Percentiles rank a stretch among this genome's conserved stretches.
These are phyloP conservation scores for Westerdykella ornata DNA, from an alignment of 2,329 filamentous ascomycete genomes.

Conservation along the genomic window DNA sequence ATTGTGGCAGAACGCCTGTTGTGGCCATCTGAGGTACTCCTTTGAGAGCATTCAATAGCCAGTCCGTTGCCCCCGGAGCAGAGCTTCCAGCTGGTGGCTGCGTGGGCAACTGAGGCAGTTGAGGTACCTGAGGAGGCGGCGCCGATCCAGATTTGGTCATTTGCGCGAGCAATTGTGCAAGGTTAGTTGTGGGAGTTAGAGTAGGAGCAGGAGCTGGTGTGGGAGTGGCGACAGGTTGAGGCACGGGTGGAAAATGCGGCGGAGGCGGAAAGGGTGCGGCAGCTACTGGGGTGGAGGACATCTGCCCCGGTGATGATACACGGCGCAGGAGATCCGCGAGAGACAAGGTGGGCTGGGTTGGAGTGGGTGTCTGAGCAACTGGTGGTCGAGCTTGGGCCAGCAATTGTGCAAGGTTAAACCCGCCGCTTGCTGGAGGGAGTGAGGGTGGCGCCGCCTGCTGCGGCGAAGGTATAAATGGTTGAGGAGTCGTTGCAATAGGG, in stretches of 20 bases:
- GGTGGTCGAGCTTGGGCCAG: constrained; percentile 22
- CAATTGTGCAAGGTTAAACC: constrained; percentile 26
- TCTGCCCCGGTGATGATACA: constrained; percentile 23
- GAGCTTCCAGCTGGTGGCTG: constrained; percentile 12
- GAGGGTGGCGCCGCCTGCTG: constrained; percentile 16
- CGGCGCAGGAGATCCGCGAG: constrained; percentile 27
- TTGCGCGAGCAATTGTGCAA: constrained; percentile 29
- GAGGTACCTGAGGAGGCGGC: constrained; percentile 14
- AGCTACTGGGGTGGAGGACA: constrained; percentile 17
- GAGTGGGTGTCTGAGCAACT: constrained; percentile 8
- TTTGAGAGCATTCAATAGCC: constrained; percentile 30
- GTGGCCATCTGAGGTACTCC: constrained; percentile 16
- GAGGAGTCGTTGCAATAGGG: constrained; percentile 9
- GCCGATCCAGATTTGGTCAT: constrained; percentile 22
- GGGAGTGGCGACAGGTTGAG: constrained; percentile 11
- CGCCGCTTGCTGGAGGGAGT: constrained; percentile 15
- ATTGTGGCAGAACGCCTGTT: constrained; percentile 20
- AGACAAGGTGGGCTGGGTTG: constrained; percentile 5
- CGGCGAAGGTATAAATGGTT: constrained; percentile 22
- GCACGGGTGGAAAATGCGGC: constrained; percentile 23
- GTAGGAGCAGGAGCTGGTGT: constrained; percentile 22
- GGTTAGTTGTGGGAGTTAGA: constrained; percentile 22
- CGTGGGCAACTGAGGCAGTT: constrained; percentile 16
- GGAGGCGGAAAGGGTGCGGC: constrained; percentile 21
- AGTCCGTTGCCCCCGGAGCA: constrained; percentile 21